Evolutionary conservation across 768 basidiomycete species (phyloP).

Genomic region (Boletus reticulatus): DNA sequence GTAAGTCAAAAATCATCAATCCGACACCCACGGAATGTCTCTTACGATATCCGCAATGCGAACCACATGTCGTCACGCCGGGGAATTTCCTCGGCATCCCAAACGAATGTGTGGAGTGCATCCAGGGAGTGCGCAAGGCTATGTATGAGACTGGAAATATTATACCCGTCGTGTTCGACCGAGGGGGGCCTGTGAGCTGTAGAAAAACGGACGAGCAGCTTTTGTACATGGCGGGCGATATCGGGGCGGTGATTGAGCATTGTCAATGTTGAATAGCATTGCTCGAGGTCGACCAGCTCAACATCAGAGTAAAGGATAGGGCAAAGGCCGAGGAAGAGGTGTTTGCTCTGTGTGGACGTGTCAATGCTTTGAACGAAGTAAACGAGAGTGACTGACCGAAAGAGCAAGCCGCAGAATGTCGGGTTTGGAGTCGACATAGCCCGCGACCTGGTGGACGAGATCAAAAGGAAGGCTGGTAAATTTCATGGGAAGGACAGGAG

Average conservation of each 20-base stretch:
- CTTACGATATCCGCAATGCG: slow-evolving; percentile 64
- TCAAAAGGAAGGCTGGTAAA: slow-evolving; percentile 47
- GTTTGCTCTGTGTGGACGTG: slow-evolving; percentile 43
- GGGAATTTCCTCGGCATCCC: slow-evolving; percentile 67
- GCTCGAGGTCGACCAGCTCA: slow-evolving; percentile 49
- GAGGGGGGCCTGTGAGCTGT: slow-evolving; percentile 29
- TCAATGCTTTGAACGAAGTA: slow-evolving; percentile 4
- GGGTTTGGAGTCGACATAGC: slow-evolving; percentile 46
- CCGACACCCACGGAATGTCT: background rate
- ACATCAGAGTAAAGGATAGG: slow-evolving; percentile 61
- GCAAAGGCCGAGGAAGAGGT: slow-evolving; percentile 50
- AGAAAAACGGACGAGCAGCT: slow-evolving; percentile 46
- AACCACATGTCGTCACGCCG: slow-evolving; percentile 80
- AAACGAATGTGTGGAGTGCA: slow-evolving; percentile 62
- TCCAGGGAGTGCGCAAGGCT: slow-evolving; percentile 55
- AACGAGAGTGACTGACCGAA: slow-evolving; percentile 44
- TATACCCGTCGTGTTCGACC: slow-evolving; percentile 19
- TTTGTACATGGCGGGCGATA: slow-evolving; percentile 66
- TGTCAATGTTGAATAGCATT: slow-evolving; percentile 60
- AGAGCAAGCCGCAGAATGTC: slow-evolving; percentile 61
- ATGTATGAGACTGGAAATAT: slow-evolving; percentile 52
- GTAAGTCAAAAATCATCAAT: background rate
- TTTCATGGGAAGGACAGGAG: slow-evolving; percentile 10
- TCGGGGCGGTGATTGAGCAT: slow-evolving; percentile 58
- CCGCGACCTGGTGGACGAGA: slow-evolving; percentile 64